Evolutionary conservation across 495 filamentous ascomycete genomes (phyloP).

Genomic region (Xylaria telfairii): DNA sequence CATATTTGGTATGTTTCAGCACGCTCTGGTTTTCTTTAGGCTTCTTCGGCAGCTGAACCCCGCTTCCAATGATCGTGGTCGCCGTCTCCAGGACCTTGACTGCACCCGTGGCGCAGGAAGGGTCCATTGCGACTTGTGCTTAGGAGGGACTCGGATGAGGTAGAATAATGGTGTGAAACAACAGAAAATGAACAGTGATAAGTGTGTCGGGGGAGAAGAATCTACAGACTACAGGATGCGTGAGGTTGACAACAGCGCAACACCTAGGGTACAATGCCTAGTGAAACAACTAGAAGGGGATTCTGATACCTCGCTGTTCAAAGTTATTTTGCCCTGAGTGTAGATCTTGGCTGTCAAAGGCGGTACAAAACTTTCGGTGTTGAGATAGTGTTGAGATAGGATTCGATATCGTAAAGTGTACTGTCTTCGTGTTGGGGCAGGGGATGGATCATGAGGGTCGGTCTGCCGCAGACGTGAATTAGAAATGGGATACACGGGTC

Average conservation of each 20-base stretch:
- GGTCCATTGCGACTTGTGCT: neutral
- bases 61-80: neutral
- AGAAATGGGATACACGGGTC: neutral
- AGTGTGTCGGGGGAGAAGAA: neutral
- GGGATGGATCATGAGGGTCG: neutral
- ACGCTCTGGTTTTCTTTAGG: neutral
- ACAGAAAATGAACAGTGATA: neutral
- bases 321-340: neutral
- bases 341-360: neutral
- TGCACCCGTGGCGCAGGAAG: neutral
- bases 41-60: neutral
- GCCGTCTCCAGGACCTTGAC: neutral
- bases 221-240: neutral
- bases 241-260: neutral
- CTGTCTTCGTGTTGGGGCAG: neutral
- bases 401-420: neutral
- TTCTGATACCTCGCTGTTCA: neutral
- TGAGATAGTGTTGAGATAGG: neutral
- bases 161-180: too few species aligned
- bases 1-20: neutral
- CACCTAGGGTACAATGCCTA: neutral
- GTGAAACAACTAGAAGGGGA: neutral
- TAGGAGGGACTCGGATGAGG: neutral
- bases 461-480: neutral
- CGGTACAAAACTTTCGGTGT: neutral